Base-by-base conservation (phyloP, 495 filamentous ascomycete genomes). In the Penicillium silybi region DNA sequence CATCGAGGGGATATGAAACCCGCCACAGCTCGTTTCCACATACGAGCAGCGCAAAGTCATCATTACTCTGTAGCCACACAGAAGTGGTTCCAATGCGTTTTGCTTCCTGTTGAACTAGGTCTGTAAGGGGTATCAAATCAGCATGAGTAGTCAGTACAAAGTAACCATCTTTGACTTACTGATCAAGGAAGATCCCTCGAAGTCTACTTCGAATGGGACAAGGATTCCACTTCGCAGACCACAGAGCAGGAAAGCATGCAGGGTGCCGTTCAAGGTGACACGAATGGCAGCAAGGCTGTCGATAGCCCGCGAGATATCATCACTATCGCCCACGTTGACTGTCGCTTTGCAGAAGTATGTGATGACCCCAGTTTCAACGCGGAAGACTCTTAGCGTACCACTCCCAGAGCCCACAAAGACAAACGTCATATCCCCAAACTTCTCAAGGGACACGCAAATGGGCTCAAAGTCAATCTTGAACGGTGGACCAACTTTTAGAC, bases 151-250 rank as follows among this genome's bases (percentile, higher is more conserved):
- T 6, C 37, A 15, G 27, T 15, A n/a, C 1, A 37, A 15, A 1
- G 2, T 32, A 20, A 3, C 6, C 1, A 17, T 18, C 18, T 4
- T 34, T 32, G 42, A 43, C 61, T 44, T 63, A 75, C 73, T 54
- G 4, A 66, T 61, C 16, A 67, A 46, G 39, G 52, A 54, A 16
- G 38, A 7, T 15, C 42, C 27, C 10, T 56, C 56, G 11, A 59
- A 56, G 17, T 47, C 41, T 18, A 74, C 52, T 2, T 65, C 59
- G 40, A 75, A 68, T 13, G 67, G 54, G n/a, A 74, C 59, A 22
- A 77, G 61, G 20, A 67, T 67, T 20, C 74, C 74, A 53, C 74
- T 70, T 23, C 74, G 69, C 26, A 77, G 58, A 17, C 74, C 74
- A 40, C 74, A 77, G 7, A 75, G 64, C 9, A 77, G 37, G 48